Percentiles rank a stretch among this genome's conserved stretches.
phyloP scores from a whole-genome alignment of 2,329 filamentous ascomycete species.

The Aureobasidium vineae region DNA sequence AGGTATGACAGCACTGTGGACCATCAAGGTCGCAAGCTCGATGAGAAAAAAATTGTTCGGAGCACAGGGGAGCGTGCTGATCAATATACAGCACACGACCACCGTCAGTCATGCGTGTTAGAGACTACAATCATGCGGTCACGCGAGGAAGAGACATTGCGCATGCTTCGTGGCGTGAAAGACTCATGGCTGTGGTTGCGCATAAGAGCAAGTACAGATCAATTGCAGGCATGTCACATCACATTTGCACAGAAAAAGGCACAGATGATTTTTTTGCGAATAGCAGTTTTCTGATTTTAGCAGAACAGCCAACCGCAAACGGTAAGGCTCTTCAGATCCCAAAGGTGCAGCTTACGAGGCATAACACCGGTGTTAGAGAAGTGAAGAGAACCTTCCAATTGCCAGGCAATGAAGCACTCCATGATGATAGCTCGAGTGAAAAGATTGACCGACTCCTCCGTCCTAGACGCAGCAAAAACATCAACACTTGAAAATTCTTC shows the following conservation, averaged over 20 bases:
- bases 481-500: not conserved
- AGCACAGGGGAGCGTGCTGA: not conserved
- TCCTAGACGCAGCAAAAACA: not conserved
- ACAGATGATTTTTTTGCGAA: conserved; percentile 13
- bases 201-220: not conserved
- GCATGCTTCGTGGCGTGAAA: not conserved
- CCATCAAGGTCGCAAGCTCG: conserved; percentile 18
- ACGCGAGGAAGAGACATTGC: not conserved
- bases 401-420: conserved; percentile 21
- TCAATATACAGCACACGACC: not conserved
- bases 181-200: not conserved
- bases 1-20: conserved; percentile 14
- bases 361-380: conserved; percentile 21
- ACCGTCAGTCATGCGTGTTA: not conserved
- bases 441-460: conserved; percentile 25
- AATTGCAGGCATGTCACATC: not conserved
- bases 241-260: not conserved
- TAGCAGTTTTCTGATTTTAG: conserved; percentile 26
- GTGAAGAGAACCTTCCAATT: conserved; percentile 7
- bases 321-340: conserved; percentile 7
- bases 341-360: conserved; percentile 24
- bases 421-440: conserved; percentile 24
- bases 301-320: conserved; percentile 26
- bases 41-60: not conserved
- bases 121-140: too few relatives aligned